Conservation (phyloP, 2,329 filamentous ascomycete genomes). For the Grosmannia serpens region DNA sequence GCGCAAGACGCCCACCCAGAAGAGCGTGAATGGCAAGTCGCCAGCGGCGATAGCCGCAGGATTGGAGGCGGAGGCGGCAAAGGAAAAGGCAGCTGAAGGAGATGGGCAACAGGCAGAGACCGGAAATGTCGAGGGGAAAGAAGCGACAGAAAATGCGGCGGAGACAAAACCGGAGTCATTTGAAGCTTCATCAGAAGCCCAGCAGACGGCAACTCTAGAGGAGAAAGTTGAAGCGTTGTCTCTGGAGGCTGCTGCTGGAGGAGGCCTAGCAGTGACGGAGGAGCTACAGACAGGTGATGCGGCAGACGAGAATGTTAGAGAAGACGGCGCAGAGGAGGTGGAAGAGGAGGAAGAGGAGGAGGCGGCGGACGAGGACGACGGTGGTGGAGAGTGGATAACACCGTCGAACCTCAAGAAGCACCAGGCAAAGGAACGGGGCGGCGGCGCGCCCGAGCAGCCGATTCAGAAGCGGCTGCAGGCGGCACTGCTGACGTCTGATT, state of each 20-base stretch:
- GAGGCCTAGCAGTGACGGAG: not conserved
- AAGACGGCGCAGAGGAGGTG: not conserved
- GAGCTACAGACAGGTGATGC: not conserved
- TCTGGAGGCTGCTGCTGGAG: not conserved
- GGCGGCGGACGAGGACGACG: slow-evolving; percentile 30
- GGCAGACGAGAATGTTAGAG: not conserved
- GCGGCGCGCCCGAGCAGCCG: slow-evolving; percentile 33
- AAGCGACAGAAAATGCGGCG: not conserved
- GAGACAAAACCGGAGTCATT: not conserved
- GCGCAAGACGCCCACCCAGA: slow-evolving; percentile 68
- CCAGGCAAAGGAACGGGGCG: slow-evolving; percentile 52
- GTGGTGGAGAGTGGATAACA: slow-evolving; percentile 81
- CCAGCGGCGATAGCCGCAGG: slow-evolving; percentile 22
- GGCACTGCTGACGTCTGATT: slow-evolving; percentile 90
- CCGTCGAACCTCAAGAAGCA: slow-evolving; percentile 82
- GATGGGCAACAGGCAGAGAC: not conserved
- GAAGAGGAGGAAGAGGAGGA: slow-evolving; percentile 29
- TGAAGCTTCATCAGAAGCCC: not conserved
- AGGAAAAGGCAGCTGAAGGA: not conserved
- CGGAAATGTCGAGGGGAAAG: not conserved
- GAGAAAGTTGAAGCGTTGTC: slow-evolving; percentile 14
- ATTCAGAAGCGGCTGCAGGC: slow-evolving; percentile 63
- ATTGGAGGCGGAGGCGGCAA: not conserved
- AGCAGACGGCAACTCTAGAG: slow-evolving; percentile 7
- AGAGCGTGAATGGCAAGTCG: slow-evolving; percentile 59